Base-by-base conservation (phyloP, 306 rosid genomes). In the Vigna unguiculata region DNA sequence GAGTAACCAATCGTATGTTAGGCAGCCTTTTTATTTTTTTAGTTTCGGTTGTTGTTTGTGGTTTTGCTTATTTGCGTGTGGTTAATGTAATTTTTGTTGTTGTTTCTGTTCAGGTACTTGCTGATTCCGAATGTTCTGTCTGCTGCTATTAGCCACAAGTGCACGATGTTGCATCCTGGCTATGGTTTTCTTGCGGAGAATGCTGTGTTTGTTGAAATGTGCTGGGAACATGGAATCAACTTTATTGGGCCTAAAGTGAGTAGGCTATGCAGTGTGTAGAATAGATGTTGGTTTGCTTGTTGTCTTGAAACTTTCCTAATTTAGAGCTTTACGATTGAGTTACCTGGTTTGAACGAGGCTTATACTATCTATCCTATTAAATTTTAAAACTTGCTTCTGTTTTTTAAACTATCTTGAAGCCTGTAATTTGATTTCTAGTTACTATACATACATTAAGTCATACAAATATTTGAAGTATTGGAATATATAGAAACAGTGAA, bases 91-190 rank as follows among this genome's bases (percentile, higher is more conserved):
- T 14, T 4, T 36, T 2, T 49, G 22, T 11, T 40, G 1, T 25
- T 20, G 11, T 28, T 28, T 20, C 2, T 75, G 48, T 67, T 64
- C 90, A 95, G 99, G 78, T 95, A 95, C 78, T 85, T 92, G 36
- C 53, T 83, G 70, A 93, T 91, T 77, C 93, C 97, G 20, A 95
- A 92, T 86, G 91, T 95, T 80, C 74, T 95, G 59, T 80, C 97
- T 60, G 99, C 99, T 82, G 99, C 99, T 54, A 72, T 73, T 74
- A 91, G 96, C 83, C 90, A 79, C 36, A 79, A 62, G 32, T 92
- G 99, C 79, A 89, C 97, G 12, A 92, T 95, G 99, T 83, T 95
- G 84, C 99, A 95, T 85, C 99, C 99, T 45, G 99, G 99, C 80
- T 95, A 95, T 84, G 99, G 99, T 76, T 92, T 95, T 82, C 97